phyloP scores from a whole-genome alignment of 108 stramenopile genomes.

The Aurantiochytrium sp. region DNA sequence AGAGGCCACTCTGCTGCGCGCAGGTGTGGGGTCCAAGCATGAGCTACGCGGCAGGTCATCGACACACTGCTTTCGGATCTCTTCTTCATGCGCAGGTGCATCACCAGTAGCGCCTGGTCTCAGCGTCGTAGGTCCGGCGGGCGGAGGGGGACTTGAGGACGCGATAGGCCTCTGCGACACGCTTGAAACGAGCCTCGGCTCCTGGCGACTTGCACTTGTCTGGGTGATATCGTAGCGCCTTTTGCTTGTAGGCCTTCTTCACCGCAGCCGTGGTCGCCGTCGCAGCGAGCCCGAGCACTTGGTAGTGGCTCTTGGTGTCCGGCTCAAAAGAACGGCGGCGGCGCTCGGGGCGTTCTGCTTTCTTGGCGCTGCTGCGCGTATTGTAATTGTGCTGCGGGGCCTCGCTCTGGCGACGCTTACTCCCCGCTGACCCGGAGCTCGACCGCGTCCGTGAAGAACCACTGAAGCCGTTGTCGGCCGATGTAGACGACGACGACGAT shows the following conservation, averaged over 20 bases:
- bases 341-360: background rate
- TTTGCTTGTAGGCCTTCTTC: background rate
- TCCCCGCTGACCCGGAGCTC: too few species aligned
- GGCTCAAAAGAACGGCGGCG: background rate
- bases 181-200: background rate
- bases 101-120: background rate
- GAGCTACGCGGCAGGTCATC: too few species aligned
- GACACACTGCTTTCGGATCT: too few species aligned
- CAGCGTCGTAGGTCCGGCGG: background rate
- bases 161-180: background rate
- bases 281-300: background rate
- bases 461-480: too few species aligned
- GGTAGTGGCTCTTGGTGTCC: background rate
- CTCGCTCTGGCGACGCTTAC: background rate
- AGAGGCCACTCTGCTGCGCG: too few species aligned
- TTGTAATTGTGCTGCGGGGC: background rate
- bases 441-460: too few species aligned
- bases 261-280: background rate
- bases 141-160: background rate
- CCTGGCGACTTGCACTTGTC: background rate
- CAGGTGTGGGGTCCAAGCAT: too few species aligned
- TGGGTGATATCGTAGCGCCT: background rate
- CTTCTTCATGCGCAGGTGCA: too few species aligned
- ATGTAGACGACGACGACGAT: too few species aligned
- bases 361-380: background rate